These are phyloP conservation scores for Iris macrosiphon DNA, from an alignment of 106 monocot genomes.

Conservation along the genomic window DNA sequence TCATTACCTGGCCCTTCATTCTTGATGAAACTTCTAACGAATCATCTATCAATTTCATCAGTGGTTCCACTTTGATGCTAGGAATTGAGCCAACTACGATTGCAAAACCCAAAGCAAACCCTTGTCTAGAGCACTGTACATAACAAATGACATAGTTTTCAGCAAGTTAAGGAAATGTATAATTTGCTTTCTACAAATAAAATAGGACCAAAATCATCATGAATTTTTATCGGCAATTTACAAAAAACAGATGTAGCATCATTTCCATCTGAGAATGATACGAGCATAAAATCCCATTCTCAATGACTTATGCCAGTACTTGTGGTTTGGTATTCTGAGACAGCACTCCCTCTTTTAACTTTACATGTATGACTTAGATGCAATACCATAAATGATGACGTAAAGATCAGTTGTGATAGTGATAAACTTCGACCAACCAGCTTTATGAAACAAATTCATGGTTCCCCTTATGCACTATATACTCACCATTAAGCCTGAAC, in stretches of 20 bases:
- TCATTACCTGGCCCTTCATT: slow-evolving; percentile 81
- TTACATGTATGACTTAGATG: not conserved
- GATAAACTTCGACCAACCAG: not conserved
- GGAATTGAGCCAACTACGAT: slow-evolving; percentile 43
- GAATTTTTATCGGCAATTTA: too few relatives aligned
- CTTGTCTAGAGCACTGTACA: slow-evolving; percentile 91
- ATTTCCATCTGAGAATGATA: not conserved
- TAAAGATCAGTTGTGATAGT: not conserved
- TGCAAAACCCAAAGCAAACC: slow-evolving; percentile 80
- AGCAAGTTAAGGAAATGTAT: not conserved
- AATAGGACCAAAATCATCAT: not conserved
- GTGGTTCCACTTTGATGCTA: slow-evolving; percentile 34
- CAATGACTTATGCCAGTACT: not conserved
- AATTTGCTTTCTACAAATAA: not conserved
- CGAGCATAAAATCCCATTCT: not conserved
- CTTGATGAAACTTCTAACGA: slow-evolving; percentile 60
- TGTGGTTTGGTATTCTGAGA: too few relatives aligned
- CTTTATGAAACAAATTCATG: not conserved
- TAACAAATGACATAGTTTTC: slow-evolving; percentile 6
- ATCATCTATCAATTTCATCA: slow-evolving; percentile 64
- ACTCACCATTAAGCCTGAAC: too few relatives aligned
- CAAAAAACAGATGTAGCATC: not conserved
- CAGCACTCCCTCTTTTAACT: not conserved
- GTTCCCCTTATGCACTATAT: too few relatives aligned
- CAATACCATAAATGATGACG: not conserved